phyloP scores from a whole-genome alignment of 495 filamentous ascomycete species.

The Lineolata rhizophorae region DNA sequence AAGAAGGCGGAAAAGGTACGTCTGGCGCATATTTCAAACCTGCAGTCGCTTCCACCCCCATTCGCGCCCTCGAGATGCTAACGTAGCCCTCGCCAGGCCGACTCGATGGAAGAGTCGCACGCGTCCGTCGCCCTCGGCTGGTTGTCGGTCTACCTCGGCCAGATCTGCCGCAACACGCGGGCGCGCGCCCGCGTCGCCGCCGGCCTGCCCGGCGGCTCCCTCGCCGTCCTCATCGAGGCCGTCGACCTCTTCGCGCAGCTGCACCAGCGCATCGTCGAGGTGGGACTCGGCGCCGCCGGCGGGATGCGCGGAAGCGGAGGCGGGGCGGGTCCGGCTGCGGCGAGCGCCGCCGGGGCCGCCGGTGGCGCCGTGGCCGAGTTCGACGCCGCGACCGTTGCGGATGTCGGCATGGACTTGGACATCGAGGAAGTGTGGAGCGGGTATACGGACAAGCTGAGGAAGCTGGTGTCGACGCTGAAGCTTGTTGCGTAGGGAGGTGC shows the following conservation, averaged over 20 bases:
- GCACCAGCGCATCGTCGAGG: too few species aligned
- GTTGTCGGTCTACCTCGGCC: constrained; percentile 63
- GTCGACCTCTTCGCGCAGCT: background rate
- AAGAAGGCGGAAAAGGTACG: constrained; percentile 27
- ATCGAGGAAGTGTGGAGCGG: background rate
- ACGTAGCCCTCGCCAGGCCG: constrained; percentile 42
- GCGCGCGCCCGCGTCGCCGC: background rate
- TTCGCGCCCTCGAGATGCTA: background rate
- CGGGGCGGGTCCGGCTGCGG: too few species aligned
- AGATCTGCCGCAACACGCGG: constrained; percentile 36
- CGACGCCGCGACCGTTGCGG: constrained; percentile 1
- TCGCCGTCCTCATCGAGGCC: background rate
- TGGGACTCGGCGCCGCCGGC: too few species aligned
- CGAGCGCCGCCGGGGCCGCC: constrained; percentile 26
- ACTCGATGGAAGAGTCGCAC: constrained; percentile 64
- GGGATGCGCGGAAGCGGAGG: too few species aligned
- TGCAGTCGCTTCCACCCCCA: constrained; percentile 2
- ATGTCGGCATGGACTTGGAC: background rate
- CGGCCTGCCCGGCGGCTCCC: background rate
- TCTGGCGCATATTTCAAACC: constrained; percentile 2
- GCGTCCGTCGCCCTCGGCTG: constrained; percentile 83
- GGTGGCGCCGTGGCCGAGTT: constrained; percentile 3
- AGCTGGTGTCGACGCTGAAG: too few species aligned
- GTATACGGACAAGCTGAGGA: too few species aligned
- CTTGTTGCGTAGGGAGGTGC: too few species aligned